Base-by-base conservation (phyloP, 495 filamentous ascomycete genomes). In the Arthonia radiata region DNA sequence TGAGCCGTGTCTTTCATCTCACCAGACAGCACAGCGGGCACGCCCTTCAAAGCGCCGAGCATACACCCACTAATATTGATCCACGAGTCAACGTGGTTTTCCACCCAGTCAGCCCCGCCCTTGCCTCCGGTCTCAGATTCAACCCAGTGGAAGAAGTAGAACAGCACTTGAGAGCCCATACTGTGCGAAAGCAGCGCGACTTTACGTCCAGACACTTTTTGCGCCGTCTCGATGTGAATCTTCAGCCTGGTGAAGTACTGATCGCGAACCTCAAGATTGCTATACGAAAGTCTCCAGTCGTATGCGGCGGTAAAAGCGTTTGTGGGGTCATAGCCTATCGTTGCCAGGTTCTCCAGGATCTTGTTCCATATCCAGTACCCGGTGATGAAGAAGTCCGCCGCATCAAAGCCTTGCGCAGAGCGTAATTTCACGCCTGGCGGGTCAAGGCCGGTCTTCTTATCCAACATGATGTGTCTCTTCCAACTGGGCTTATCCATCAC, bases 321-420 rank as follows among this genome's bases (percentile, higher is more conserved):
- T 9, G 76, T 86, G 16, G 86, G 81, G 38, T 97, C 89, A 48
- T 94, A 94, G 12, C 86, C 89, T 32, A 97, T 72, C 2, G 74
- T 81, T 1, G 86, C 86, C 26, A 97, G 53, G 39, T 97, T 94
- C 42, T 97, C 83, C 15, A 97, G 49, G 28, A 97, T 92, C 50
- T 97, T 97, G 39, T 73, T 90, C 86, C 89, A 97, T 33, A 97
- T 93, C 86, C 86, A 97, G 47, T 97, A 97, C 5, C 71, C 71
- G 16, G 63, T 61, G 38, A 76, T 75, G 44, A 80, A 81, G 48
- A 94, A 93, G 52, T 97, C 86, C n/a, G 86, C 80, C 5, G 86
- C 89, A 46, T 97, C 86, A 42, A 97, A 97, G 3, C 86, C 86
- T 47, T 94, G 89, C 0, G 89, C 82, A 13, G 86, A 81, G 23